phyloP scores from a whole-genome alignment of 306 rosid species.

The peach (Prunus persica) region DNA sequence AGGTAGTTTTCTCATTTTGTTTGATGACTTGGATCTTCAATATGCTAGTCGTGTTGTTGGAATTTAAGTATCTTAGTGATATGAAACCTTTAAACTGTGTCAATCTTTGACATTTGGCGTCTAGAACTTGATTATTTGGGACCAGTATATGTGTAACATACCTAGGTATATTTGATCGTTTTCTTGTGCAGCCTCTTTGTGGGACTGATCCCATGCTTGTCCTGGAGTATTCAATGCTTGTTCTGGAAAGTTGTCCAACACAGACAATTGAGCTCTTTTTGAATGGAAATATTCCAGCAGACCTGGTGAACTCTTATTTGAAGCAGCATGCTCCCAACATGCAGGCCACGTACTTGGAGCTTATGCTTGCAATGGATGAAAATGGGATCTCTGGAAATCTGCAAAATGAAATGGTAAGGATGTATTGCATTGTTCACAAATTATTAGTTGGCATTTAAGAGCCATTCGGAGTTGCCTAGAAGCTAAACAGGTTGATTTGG shows the following conservation, averaged over 20 bases:
- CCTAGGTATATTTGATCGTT: constrained; percentile 9
- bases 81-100: not conserved
- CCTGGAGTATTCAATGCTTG: constrained; percentile 88
- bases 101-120: constrained; percentile 4
- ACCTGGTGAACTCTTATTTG: constrained; percentile 94
- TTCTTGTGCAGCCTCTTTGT: constrained; percentile 82
- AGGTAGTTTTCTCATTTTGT: constrained; percentile 48
- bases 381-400: constrained; percentile 85
- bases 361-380: constrained; percentile 98
- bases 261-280: constrained; percentile 95
- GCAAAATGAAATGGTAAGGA: constrained; percentile 95
- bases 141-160: not conserved
- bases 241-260: constrained; percentile 94
- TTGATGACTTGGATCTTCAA: constrained; percentile 9
- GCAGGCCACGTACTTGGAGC: constrained; percentile 92
- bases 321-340: constrained; percentile 94
- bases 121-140: not conserved
- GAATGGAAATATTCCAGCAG: constrained; percentile 93
- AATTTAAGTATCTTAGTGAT: not conserved
- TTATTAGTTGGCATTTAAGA: not conserved
- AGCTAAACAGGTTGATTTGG: not conserved
- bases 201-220: constrained; percentile 93
- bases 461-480: not conserved
- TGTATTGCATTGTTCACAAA: constrained; percentile 20
- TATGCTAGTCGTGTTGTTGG: not conserved